Percentiles rank a stretch among this genome's conserved stretches.
These are phyloP conservation scores for Glycine soja DNA, from an alignment of 306 rosid genomes.

Conservation along the genomic window DNA sequence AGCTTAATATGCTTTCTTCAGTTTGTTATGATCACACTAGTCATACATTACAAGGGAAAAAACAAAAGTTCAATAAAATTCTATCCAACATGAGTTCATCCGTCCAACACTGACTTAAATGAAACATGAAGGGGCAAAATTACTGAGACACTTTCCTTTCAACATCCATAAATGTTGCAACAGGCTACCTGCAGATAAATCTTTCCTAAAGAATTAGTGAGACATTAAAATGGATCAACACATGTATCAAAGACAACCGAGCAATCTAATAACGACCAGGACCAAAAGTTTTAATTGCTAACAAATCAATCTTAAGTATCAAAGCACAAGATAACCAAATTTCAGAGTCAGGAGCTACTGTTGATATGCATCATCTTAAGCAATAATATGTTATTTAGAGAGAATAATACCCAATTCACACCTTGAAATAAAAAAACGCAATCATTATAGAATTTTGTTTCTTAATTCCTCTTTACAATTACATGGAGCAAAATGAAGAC, in stretches of 20 bases:
- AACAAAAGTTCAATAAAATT: slow-evolving; percentile 46
- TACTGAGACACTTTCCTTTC: slow-evolving; percentile 51
- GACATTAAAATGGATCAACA: slow-evolving; percentile 28
- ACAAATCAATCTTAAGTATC: too few relatives aligned
- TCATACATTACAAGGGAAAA: slow-evolving; percentile 47
- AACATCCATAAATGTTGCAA: slow-evolving; percentile 59
- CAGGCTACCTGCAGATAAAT: slow-evolving; percentile 63
- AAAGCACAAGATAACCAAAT: slow-evolving; percentile 8
- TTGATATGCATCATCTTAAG: too few relatives aligned
- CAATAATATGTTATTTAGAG: too few relatives aligned
- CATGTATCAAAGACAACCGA: too few relatives aligned
- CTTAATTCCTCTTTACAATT: too few relatives aligned
- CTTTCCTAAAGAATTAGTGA: slow-evolving; percentile 31
- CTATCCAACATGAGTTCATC: slow-evolving; percentile 58
- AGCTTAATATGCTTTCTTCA: slow-evolving; percentile 46
- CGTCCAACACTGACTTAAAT: slow-evolving; percentile 51
- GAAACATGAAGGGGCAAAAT: slow-evolving; percentile 49
- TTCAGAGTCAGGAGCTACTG: too few relatives aligned
- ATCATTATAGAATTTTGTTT: too few relatives aligned
- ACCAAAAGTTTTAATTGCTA: too few relatives aligned
- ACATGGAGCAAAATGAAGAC: too few relatives aligned
- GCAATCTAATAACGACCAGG: too few relatives aligned
- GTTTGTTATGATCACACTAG: slow-evolving; percentile 41
- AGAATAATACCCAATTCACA: too few relatives aligned
- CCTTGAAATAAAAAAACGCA: too few relatives aligned